Evolutionary conservation across 140 eudicot genomes (phyloP).

Genomic region (Senecio squalidus): DNA sequence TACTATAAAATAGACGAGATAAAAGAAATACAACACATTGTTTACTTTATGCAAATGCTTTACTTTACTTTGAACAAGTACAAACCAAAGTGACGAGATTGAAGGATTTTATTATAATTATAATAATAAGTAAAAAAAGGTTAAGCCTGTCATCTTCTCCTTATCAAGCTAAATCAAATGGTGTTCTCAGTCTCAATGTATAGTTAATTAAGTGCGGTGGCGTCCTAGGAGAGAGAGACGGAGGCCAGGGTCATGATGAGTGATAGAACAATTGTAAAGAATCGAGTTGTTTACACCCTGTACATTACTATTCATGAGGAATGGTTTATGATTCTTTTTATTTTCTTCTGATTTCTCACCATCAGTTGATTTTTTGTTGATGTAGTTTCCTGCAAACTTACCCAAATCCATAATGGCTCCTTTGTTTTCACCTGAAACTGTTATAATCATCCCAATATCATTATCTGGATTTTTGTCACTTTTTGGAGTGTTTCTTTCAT

Average conservation of each 20-base stretch:
- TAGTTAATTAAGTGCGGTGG: too few relatives aligned
- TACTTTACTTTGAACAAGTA: too few relatives aligned
- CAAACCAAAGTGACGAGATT: too few relatives aligned
- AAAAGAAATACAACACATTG: too few relatives aligned
- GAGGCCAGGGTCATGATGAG: constrained; percentile 81
- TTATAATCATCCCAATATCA: constrained; percentile 40
- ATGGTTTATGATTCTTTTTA: constrained; percentile 17
- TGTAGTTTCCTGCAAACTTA: too few relatives aligned
- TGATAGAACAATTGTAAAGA: constrained; percentile 32
- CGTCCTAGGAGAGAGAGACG: constrained; percentile 57
- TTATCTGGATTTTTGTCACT: constrained; percentile 31
- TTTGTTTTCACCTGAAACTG: constrained; percentile 78
- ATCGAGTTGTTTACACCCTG: constrained; percentile 79
- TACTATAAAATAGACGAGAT: too few relatives aligned
- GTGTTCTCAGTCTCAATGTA: too few relatives aligned
- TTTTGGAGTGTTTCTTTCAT: constrained; percentile 32
- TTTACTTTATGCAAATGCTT: too few relatives aligned
- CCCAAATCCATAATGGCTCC: constrained; percentile 85
- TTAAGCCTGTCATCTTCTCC: too few relatives aligned
- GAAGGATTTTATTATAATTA: too few relatives aligned
- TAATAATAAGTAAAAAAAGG: too few relatives aligned
- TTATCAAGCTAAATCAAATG: too few relatives aligned
- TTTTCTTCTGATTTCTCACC: constrained; percentile 26
- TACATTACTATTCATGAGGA: constrained; percentile 66
- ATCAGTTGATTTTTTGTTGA: constrained; percentile 19